Evolutionary conservation across 2,329 filamentous ascomycete genomes (phyloP), one percentile per base, ranked within the genome.

Genomic region (Metarhizium humberi): DNA sequence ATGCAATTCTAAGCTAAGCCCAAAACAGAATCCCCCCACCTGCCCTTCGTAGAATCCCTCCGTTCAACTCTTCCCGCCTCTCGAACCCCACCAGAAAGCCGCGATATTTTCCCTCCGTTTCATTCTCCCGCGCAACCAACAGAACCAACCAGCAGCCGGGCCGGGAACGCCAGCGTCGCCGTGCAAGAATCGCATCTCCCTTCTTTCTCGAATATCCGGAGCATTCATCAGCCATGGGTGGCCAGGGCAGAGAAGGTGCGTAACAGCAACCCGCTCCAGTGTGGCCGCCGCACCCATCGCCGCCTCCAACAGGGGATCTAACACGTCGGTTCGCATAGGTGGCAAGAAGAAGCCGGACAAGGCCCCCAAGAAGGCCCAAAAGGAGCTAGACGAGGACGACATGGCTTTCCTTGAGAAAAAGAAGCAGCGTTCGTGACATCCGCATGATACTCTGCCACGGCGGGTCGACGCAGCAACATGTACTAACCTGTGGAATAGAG

Each of bases 281-380:
- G 14, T 29, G 14, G 20, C 14, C 25, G 45, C 45, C 25, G 20
- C 2, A 30, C 0, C 6, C 10, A 48, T 4, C 3, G 13, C 25
- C 25, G 10, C 10, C 10, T 30, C 16, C 7, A 30, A 13, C 20
- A 7, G 14, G 8, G 45, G 25, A 32, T 25, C 3, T 51, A 43
- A 49, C 51, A 6, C 42, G 13, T n/a, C 25, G 16, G 32, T 34
- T 42, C 52, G 48, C 25, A n/a, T 60, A 92, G 88, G 87, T 71
- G 88, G 88, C 78, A 92, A 91, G 79, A 83, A 76, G 64, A 90
- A 91, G 82, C 88, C 88, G 7, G 11, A 14, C 11, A 40, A 40
- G 38, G 38, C 38, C 38, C 38, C 38, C 1, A 40, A 40, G 38
- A 40, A 40, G 38, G 32, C 32, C 32, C 32, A 34, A 34, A 34